A percentile compares a stretch with the other conserved stretches of the same genome.
phyloP scores from a whole-genome alignment of 257 asterid species.

The Oldenlandia corymbosa region DNA sequence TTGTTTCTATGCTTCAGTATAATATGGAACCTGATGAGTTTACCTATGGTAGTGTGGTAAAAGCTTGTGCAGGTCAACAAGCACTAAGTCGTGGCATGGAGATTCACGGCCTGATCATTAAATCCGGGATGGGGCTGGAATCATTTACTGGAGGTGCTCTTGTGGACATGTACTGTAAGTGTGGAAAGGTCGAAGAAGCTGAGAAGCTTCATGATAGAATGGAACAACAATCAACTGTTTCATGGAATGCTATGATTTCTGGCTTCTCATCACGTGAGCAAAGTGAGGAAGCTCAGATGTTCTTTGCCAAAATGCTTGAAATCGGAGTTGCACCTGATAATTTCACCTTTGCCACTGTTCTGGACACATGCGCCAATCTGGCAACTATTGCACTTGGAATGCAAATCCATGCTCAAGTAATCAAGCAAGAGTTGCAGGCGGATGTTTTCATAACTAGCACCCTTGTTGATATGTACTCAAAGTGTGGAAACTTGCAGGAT shows the following conservation, averaged over 20 bases:
- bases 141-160: slow-evolving; percentile 68
- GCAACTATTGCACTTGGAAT: slow-evolving; percentile 80
- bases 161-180: slow-evolving; percentile 88
- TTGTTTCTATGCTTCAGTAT: slow-evolving; percentile 55
- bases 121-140: slow-evolving; percentile 67
- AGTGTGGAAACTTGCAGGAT: slow-evolving; percentile 78
- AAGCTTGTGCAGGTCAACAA: slow-evolving; percentile 78
- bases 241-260: slow-evolving; percentile 86
- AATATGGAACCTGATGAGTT: slow-evolving; percentile 80
- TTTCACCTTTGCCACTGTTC: slow-evolving; percentile 85
- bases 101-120: slow-evolving; percentile 62
- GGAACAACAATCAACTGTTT: slow-evolving; percentile 52
- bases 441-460: slow-evolving; percentile 78
- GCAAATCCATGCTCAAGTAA: slow-evolving; percentile 85
- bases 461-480: slow-evolving; percentile 92
- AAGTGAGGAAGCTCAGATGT: slow-evolving; percentile 71
- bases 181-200: slow-evolving; percentile 74
- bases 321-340: slow-evolving; percentile 64
- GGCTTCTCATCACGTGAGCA: slow-evolving; percentile 65
- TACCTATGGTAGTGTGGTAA: slow-evolving; percentile 78
- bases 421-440: slow-evolving; percentile 70
- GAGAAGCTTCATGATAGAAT: slow-evolving; percentile 63
- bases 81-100: slow-evolving; percentile 53
- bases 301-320: slow-evolving; percentile 59
- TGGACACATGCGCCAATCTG: slow-evolving; percentile 77